Conservation (phyloP, 331 rosid genomes). For the Cydonia oblonga region DNA sequence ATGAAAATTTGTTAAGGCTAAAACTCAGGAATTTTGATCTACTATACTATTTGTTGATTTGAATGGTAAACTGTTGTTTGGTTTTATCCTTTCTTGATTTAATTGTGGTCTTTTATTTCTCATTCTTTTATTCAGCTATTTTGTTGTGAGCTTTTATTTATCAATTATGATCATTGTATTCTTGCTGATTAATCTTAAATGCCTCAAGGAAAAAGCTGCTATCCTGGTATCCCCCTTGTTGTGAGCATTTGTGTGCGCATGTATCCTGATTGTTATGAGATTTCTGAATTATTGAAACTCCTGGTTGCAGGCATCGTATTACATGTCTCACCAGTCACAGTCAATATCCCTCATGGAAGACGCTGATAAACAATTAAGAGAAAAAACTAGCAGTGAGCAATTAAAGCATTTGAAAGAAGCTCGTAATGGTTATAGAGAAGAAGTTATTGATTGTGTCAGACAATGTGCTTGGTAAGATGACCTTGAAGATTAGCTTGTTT, state of each 20-base stretch:
- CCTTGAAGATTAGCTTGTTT: slow-evolving; percentile 9
- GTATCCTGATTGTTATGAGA: background rate
- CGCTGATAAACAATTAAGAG: slow-evolving; percentile 86
- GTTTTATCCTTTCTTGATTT: background rate
- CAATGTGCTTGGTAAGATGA: slow-evolving; percentile 85
- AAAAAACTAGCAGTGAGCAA: slow-evolving; percentile 59
- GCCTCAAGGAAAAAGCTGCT: background rate
- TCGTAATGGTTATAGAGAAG: slow-evolving; percentile 70
- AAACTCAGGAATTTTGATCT: background rate
- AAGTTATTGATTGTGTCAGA: slow-evolving; percentile 74
- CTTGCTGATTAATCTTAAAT: background rate
- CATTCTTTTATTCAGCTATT: background rate
- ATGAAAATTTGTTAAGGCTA: background rate
- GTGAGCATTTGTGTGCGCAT: background rate
- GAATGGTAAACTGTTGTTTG: background rate
- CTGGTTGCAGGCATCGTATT: slow-evolving; percentile 69
- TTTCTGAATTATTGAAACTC: slow-evolving; percentile 11
- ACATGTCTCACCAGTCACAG: slow-evolving; percentile 81
- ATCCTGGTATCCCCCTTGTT: too few species aligned
- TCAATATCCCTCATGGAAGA: slow-evolving; percentile 83
- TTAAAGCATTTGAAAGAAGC: slow-evolving; percentile 86
- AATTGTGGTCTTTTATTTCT: background rate
- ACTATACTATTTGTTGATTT: background rate
- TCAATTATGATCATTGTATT: background rate
- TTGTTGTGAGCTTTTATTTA: background rate